A percentile compares a stretch with the other conserved stretches of the same genome.
Evolutionary conservation across 208 protist genomes (phyloP).

Genomic region (Acanthamoeba castellanii): DNA sequence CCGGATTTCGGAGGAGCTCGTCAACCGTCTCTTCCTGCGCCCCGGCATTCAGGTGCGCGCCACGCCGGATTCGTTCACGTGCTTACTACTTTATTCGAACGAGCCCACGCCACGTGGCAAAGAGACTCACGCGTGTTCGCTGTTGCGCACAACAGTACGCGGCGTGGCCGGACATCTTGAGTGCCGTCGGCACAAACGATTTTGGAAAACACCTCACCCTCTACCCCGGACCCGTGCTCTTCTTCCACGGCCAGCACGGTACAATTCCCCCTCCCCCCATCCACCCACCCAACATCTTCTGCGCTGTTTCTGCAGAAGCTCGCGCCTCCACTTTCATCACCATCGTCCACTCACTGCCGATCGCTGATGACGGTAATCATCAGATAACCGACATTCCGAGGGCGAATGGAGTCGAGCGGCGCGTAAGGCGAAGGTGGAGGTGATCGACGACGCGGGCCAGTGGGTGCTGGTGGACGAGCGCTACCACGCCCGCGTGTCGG

Average conservation of each 20-base stretch:
- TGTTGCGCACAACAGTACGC: neutral
- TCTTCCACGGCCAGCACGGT: constrained; percentile 24
- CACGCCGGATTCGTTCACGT: neutral
- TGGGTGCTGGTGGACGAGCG: constrained; percentile 1
- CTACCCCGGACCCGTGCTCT: neutral
- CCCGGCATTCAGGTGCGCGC: neutral
- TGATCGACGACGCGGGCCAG: neutral
- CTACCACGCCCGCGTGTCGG: neutral
- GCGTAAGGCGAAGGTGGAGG: neutral
- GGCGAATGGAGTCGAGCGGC: neutral
- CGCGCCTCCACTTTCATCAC: neutral
- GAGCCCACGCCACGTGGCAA: no score
- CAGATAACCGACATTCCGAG: neutral
- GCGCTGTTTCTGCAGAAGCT: neutral
- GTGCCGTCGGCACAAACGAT: neutral
- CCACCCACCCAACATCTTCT: no score
- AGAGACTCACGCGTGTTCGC: neutral
- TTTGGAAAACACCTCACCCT: neutral
- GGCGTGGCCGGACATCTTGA: neutral
- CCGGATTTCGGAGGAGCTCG: neutral
- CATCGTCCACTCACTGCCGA: no score
- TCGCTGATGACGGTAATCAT: neutral
- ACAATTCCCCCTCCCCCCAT: neutral
- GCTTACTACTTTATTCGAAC: neutral
- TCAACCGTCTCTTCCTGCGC: neutral